These are phyloP conservation scores for Penicillium sp. DNA, from an alignment of 2,329 filamentous ascomycete genomes.

Conservation along the genomic window DNA sequence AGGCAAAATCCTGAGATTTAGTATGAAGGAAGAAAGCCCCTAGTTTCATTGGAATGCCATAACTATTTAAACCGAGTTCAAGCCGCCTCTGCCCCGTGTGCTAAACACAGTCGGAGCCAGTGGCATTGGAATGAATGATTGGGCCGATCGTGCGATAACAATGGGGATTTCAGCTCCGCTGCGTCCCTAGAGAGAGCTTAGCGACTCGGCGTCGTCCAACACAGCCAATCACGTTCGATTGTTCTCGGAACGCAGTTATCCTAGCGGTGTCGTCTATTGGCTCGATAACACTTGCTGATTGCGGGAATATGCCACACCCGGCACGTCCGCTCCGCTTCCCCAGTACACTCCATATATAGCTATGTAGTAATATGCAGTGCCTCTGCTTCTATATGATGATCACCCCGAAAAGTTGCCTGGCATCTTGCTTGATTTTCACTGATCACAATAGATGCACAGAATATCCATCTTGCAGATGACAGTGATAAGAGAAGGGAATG, in stretches of 20 bases:
- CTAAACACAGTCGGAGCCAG: slow-evolving; percentile 7
- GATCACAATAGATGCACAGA: too few species aligned
- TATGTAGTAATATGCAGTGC: too few species aligned
- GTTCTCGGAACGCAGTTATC: neutral
- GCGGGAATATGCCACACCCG: too few species aligned
- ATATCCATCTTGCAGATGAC: too few species aligned
- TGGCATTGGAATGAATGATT: slow-evolving; percentile 14
- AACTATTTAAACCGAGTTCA: slow-evolving; percentile 2
- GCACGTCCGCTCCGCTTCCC: too few species aligned
- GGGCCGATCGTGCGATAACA: slow-evolving; percentile 17
- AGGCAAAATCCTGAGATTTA: neutral
- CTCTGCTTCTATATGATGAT: too few species aligned
- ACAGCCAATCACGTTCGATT: slow-evolving; percentile 4
- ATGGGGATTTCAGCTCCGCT: slow-evolving; percentile 6
- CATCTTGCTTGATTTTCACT: too few species aligned
- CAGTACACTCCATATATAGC: too few species aligned
- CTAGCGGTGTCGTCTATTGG: neutral
- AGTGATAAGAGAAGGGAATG: too few species aligned
- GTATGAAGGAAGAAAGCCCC: neutral
- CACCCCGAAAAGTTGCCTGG: too few species aligned
- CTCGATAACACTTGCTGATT: neutral
- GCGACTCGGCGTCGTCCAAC: slow-evolving; percentile 3
- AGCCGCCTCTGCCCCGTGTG: slow-evolving; percentile 5
- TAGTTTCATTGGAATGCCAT: neutral
- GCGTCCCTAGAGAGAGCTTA: slow-evolving; percentile 17